phyloP scores from a whole-genome alignment of 1,139 yeast genomes.

The Zygosaccharomyces pseudobailii region DNA sequence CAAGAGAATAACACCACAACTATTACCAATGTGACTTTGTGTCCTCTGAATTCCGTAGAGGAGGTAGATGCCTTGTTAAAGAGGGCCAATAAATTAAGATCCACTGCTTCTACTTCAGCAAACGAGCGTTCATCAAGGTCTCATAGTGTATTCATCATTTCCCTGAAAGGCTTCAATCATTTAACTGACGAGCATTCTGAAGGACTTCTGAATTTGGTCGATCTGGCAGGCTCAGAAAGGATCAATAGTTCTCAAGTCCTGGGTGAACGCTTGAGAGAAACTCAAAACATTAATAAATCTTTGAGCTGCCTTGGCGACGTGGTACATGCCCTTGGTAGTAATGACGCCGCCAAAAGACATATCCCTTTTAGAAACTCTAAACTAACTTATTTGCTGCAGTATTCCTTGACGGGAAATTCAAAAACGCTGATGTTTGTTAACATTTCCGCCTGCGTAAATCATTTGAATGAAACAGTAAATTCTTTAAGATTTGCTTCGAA shows the following conservation, averaged over 20 bases:
- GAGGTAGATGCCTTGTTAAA: slow-evolving; percentile 50
- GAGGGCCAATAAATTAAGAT: slow-evolving; percentile 56
- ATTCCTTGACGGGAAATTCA: slow-evolving; percentile 79
- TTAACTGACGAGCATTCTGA: slow-evolving; percentile 46
- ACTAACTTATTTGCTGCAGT: slow-evolving; percentile 76
- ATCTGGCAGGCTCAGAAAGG: slow-evolving; percentile 88
- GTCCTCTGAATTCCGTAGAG: slow-evolving; percentile 44
- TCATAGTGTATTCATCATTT: slow-evolving; percentile 68
- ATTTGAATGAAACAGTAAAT: slow-evolving; percentile 72
- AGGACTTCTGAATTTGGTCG: slow-evolving; percentile 72
- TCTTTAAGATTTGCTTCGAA: slow-evolving; percentile 87
- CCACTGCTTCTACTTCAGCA: slow-evolving; percentile 77
- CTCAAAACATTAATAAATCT: slow-evolving; percentile 86
- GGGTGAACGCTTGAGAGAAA: slow-evolving; percentile 80
- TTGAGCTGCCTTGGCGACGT: slow-evolving; percentile 90
- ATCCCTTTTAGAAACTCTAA: slow-evolving; percentile 55
- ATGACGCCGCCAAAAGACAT: slow-evolving; percentile 36
- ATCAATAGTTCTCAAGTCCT: slow-evolving; percentile 68
- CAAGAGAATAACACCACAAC: slow-evolving; percentile 47
- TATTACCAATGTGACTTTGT: slow-evolving; percentile 55
- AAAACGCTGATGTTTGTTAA: slow-evolving; percentile 94
- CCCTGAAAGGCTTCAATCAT: slow-evolving; percentile 51
- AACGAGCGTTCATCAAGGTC: slow-evolving; percentile 77
- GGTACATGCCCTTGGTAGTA: slow-evolving; percentile 60
- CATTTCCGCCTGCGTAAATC: slow-evolving; percentile 61